These are phyloP conservation scores for Penicillium angulare DNA, from an alignment of 495 filamentous ascomycete genomes.

Conservation along the genomic window DNA sequence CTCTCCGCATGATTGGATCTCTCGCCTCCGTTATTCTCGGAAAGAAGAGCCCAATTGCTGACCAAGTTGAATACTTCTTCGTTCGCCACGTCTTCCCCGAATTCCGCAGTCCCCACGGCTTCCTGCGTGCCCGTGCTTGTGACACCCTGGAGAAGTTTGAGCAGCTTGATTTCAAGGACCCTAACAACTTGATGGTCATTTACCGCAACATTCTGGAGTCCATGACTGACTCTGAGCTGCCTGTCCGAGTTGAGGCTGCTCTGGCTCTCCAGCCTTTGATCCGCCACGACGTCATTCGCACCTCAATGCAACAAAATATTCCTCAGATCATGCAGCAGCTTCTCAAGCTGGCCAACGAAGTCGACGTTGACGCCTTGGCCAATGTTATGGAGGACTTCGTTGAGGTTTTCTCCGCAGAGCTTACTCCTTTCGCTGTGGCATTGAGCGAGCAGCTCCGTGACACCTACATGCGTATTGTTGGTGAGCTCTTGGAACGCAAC, in stretches of 20 bases:
- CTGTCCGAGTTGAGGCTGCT: conserved; percentile 91
- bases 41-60: conserved; percentile 96
- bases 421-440: conserved; percentile 97
- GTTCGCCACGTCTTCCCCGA: conserved; percentile 98
- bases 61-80: conserved; percentile 98
- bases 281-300: conserved; percentile 88
- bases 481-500: conserved; percentile 85
- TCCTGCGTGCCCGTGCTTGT: conserved; percentile 90
- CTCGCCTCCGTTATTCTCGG: conserved; percentile 89
- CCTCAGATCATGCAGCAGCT: conserved; percentile 99
- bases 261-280: conserved; percentile 94
- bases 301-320: conserved; percentile 94
- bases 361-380: conserved; percentile 90
- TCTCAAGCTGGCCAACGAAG: conserved; percentile 92
- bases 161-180: conserved; percentile 91
- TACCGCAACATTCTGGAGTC: conserved; percentile 96
- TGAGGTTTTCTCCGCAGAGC: conserved; percentile 91
- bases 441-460: conserved; percentile 94
- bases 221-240: conserved; percentile 88
- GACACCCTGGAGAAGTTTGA: conserved; percentile 98
- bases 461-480: conserved; percentile 91
- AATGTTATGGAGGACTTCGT: conserved; percentile 99
- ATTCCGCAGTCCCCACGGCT: conserved; percentile 90
- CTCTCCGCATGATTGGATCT: conserved; percentile 95
- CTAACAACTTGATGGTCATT: conserved; percentile 88